Conservation (phyloP, 2,329 filamentous ascomycete species). For the Fonsecaea pedrosoi region DNA sequence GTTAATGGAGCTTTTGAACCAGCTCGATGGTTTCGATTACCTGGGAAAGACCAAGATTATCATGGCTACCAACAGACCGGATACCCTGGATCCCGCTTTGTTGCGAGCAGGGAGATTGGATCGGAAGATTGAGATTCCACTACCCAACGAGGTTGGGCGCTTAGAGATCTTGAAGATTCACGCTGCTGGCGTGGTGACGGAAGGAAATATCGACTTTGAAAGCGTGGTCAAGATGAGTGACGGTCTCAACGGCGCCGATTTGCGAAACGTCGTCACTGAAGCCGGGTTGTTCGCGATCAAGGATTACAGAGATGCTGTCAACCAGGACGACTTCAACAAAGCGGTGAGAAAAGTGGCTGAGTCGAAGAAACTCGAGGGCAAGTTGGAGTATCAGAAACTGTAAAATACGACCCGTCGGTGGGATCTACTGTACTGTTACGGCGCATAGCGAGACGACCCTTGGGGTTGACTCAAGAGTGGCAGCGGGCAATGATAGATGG, state of each 20-base stretch:
- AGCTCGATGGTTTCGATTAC: conserved; percentile 98
- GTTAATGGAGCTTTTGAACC: conserved; percentile 97
- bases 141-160: conserved; percentile 95
- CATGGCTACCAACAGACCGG: conserved; percentile 98
- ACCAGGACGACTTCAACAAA: conserved; percentile 99
- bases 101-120: conserved; percentile 92
- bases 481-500: neutral
- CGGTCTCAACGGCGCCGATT: conserved; percentile 93
- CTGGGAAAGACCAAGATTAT: conserved; percentile 99
- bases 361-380: conserved; percentile 97
- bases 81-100: conserved; percentile 92
- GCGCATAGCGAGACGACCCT: conserved; percentile 19
- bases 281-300: conserved; percentile 98
- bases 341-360: conserved; percentile 97
- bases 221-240: conserved; percentile 99
- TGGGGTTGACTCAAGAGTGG: neutral
- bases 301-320: conserved; percentile 93
- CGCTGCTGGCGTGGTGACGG: conserved; percentile 79
- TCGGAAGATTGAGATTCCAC: conserved; percentile 95
- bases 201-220: conserved; percentile 98
- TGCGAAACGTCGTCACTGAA: conserved; percentile 97
- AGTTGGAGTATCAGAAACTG: conserved; percentile 96
- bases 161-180: conserved; percentile 99
- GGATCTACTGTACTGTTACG: conserved; percentile 7
- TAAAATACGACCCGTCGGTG: conserved; percentile 52